A percentile compares a stretch with the other conserved stretches of the same genome.
phyloP scores from a whole-genome alignment of 2,329 filamentous ascomycete genomes.

The Botrytis elliptica region DNA sequence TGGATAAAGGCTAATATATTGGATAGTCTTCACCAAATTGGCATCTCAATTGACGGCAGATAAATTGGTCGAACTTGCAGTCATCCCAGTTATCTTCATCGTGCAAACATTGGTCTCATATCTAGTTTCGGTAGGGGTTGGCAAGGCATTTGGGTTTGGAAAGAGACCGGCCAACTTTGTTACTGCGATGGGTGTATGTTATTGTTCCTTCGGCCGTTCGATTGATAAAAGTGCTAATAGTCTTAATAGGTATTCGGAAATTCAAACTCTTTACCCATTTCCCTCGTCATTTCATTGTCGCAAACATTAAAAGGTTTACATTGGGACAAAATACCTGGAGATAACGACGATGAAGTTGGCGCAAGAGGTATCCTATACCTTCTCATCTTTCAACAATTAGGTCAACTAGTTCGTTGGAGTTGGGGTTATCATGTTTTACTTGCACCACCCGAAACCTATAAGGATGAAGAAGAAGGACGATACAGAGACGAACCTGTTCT shows the following conservation, averaged over 20 bases:
- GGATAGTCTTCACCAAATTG: conserved; percentile 88
- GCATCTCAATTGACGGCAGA: conserved; percentile 90
- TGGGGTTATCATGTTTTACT: conserved; percentile 96
- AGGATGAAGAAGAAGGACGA: conserved; percentile 57
- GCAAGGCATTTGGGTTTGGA: conserved; percentile 75
- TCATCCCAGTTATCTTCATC: conserved; percentile 93
- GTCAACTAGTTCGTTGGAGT: conserved; percentile 92
- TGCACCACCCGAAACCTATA: conserved; percentile 75
- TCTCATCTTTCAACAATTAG: conserved; percentile 95
- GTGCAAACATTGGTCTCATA: conserved; percentile 88
- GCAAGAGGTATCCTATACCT: conserved; percentile 93
- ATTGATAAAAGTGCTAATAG: conserved; percentile 22
- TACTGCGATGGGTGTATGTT: conserved; percentile 80
- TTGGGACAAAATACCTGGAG: conserved; percentile 86
- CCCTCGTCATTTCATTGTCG: conserved; percentile 88
- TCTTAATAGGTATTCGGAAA: conserved; percentile 78
- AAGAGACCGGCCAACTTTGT: conserved; percentile 91
- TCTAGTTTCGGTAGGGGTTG: conserved; percentile 66
- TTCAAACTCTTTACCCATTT: conserved; percentile 96
- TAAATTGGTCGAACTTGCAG: conserved; percentile 83
- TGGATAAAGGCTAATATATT: conserved; percentile 22
- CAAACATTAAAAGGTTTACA: conserved; percentile 89
- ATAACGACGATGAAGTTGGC: conserved; percentile 93
- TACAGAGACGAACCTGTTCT: conserved; percentile 55
- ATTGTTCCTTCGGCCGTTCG: conserved; percentile 32